These are phyloP conservation scores for Brachypodium distachyon DNA, from an alignment of 202 grass and related monocot species.

Conservation along the genomic window DNA sequence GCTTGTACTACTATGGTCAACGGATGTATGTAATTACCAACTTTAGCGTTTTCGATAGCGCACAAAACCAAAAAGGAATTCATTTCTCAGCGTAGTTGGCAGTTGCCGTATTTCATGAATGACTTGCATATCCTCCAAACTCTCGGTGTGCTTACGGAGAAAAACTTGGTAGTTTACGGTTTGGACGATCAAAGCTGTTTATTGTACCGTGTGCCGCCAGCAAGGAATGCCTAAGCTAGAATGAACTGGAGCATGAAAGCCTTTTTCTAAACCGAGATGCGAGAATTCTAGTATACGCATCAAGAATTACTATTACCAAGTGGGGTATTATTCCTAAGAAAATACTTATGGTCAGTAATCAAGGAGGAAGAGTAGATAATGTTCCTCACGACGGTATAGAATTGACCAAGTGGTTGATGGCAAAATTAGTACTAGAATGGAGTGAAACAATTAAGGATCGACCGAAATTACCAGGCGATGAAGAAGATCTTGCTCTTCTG, in stretches of 20 bases:
- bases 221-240: background rate
- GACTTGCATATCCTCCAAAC: constrained; percentile 9
- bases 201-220: background rate
- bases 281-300: background rate
- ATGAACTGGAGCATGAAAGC: constrained; percentile 9
- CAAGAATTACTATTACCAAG: background rate
- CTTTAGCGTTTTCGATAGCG: background rate
- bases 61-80: background rate
- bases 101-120: background rate
- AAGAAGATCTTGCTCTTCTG: constrained; percentile 99
- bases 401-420: background rate
- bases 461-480: constrained; percentile 71
- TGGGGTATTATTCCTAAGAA: background rate
- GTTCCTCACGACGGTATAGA: background rate
- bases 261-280: too few species aligned
- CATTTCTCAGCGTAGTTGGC: background rate
- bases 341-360: background rate
- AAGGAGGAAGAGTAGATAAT: background rate
- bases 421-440: background rate
- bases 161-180: constrained; percentile 9
- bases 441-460: background rate
- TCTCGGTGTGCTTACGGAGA: constrained; percentile 4
- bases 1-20: background rate
- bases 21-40: background rate
- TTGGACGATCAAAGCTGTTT: background rate